Conservation (phyloP, 345 rosid species). For the Salix suchowensis region DNA sequence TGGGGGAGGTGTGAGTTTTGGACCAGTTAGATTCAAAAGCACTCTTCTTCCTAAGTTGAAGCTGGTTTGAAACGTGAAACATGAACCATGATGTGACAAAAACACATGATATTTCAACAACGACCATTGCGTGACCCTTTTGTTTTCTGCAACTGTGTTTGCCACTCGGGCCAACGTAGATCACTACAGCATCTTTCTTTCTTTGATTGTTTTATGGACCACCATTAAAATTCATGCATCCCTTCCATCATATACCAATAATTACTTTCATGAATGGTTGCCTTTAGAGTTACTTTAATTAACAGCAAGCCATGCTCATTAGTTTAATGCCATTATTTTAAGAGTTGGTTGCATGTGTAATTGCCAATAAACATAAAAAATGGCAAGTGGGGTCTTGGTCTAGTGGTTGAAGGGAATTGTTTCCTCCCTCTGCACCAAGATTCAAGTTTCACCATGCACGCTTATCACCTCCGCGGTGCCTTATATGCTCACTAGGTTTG, state of each 20-base stretch:
- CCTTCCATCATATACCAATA: not conserved
- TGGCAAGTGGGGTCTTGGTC: no score
- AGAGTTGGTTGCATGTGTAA: no score
- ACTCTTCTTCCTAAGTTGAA: not conserved
- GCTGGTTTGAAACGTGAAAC: slow-evolving; percentile 13
- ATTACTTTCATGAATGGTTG: not conserved
- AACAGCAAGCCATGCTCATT: not conserved
- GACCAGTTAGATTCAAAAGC: not conserved
- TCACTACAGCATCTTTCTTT: not conserved
- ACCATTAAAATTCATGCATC: not conserved
- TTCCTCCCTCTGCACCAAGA: no score
- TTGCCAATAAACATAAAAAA: no score
- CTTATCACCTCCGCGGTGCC: no score
- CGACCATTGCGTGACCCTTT: not conserved
- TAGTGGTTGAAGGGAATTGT: no score
- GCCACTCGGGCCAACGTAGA: not conserved
- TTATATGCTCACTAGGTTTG: no score
- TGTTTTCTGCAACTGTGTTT: no score
- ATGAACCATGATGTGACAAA: not conserved
- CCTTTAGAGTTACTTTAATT: not conserved
- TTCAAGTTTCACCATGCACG: no score
- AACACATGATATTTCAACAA: not conserved
- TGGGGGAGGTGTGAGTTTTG: slow-evolving; percentile 5
- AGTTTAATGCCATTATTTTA: not conserved
- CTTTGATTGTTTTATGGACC: not conserved